These are phyloP conservation scores for Noccaea caerulescens DNA, from an alignment of 345 rosid genomes.

Conservation along the genomic window DNA sequence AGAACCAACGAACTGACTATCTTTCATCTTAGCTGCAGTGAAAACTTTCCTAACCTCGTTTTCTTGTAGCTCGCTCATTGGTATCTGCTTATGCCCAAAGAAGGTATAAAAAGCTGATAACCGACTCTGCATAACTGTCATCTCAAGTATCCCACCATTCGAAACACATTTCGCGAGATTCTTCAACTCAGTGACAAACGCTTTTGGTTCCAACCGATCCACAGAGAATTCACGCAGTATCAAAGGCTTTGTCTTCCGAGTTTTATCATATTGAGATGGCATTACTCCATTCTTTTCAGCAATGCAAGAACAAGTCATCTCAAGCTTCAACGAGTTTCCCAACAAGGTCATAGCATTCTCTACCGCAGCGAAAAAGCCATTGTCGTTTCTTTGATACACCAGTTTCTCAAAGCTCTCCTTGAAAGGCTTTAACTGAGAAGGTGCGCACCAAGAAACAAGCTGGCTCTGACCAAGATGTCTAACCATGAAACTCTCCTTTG, in stretches of 20 bases:
- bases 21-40: conserved; percentile 45
- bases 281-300: conserved; percentile 34
- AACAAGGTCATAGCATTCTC: conserved; percentile 72
- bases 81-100: conserved; percentile 59
- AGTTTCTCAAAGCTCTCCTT: conserved; percentile 57
- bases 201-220: conserved; percentile 53
- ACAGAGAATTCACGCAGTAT: conserved; percentile 46
- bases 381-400: conserved; percentile 48
- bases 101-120: conserved; percentile 63
- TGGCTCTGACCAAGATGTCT: conserved; percentile 56
- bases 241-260: conserved; percentile 45
- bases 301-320: conserved; percentile 64
- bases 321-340: conserved; percentile 54
- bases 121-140: conserved; percentile 48
- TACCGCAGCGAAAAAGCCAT: conserved; percentile 60
- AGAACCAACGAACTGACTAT: conserved; percentile 51
- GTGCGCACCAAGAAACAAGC: conserved; percentile 55
- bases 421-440: conserved; percentile 70
- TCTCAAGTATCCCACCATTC: conserved; percentile 57
- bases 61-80: conserved; percentile 51
- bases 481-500: conserved; percentile 51
- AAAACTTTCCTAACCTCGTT: conserved; percentile 37
- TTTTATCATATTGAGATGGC: conserved; percentile 18
- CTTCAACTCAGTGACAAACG: conserved; percentile 61
- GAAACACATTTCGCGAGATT: conserved; percentile 50